Conservation (phyloP, 768 basidiomycete genomes). For the Phylloporus rhodoxanthus region DNA sequence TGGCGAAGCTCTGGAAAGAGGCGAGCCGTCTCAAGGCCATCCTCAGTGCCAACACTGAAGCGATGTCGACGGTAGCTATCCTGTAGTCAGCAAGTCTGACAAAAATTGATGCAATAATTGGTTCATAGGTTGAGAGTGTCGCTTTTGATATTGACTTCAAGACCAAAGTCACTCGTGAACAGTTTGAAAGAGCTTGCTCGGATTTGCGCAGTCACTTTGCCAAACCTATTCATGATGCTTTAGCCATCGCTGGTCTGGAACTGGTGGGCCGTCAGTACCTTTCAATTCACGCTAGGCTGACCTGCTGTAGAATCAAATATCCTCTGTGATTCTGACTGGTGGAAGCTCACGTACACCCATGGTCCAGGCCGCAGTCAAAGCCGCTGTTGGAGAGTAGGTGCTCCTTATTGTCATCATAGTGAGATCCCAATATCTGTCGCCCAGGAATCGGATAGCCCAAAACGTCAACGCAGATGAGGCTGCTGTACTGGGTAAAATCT, state of each 20-base stretch:
- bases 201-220: conserved; percentile 61
- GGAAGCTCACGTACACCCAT: conserved; percentile 88
- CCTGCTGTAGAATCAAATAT: conserved; percentile 61
- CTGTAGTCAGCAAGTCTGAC: not conserved
- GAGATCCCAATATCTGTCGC: not conserved
- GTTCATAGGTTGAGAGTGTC: conserved; percentile 70
- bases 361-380: conserved; percentile 77
- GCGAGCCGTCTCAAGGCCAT: conserved; percentile 87
- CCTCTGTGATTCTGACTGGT: conserved; percentile 89
- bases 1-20: conserved; percentile 95
- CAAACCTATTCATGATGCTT: conserved; percentile 69
- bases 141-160: conserved; percentile 90
- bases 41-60: conserved; percentile 87
- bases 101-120: not conserved
- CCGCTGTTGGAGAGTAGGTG: conserved; percentile 71
- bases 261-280: conserved; percentile 40
- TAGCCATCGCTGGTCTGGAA: conserved; percentile 58
- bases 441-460: conserved; percentile 75
- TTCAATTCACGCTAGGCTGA: not conserved
- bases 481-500: conserved; percentile 66
- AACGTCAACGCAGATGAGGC: conserved; percentile 98
- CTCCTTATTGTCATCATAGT: not conserved
- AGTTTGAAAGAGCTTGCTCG: conserved; percentile 71
- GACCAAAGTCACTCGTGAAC: conserved; percentile 64
- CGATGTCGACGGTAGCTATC: conserved; percentile 55